Base-by-base conservation (phyloP, 805 yeast species). In the Debaryomyces tyrocola region DNA sequence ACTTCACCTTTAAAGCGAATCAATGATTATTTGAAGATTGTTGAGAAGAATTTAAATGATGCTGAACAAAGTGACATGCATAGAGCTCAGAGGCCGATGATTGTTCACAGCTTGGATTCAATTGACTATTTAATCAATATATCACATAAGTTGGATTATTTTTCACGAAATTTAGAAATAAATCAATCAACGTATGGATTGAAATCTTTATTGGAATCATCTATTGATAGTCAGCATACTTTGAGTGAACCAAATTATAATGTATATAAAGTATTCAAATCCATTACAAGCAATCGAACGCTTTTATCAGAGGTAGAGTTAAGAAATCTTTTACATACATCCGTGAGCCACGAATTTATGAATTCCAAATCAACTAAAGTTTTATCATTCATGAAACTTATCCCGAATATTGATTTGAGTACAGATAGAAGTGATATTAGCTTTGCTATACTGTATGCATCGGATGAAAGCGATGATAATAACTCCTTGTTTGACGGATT, bases 381-480 rank as follows among this genome's bases (percentile, higher is more conserved):
- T 11, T 9, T 6, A 11, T 14, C 14, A 20, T 49, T 52, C 21
- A 20, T 48, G 8, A 51, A 47, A 17, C 46, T 53, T 14, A 45
- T 53, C 3, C 59, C 58, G 1, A 44, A 47, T 20, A 45, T 54
- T 7, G 37, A 47, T 24, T 41, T 45, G 28, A 31, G 20, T 12
- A 33, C 52, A 15, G 14, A 34, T 42, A 53, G 51, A 33, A 46
- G 51, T 12, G 62, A 53, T 24, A 57, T 59, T 37, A 55, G 57
- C 35, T 50, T 52, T 41, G 47, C 9, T 51, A 31, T 31, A 9
- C 11, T 31, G 34, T 31, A 31, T 31, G 34, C 34, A 8, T 31
- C 54, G 40, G 60, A 56, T 34, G 60, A 55, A 20, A 59, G 59
- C 39, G 63, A 59, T 34, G 66, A 63, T 29, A 53, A 54, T 33